A percentile compares a stretch with the other conserved stretches of the same genome.
These are phyloP conservation scores for Hyparrhenia diplandra DNA, from an alignment of 176 grass and related monocot species.

Conservation along the genomic window DNA sequence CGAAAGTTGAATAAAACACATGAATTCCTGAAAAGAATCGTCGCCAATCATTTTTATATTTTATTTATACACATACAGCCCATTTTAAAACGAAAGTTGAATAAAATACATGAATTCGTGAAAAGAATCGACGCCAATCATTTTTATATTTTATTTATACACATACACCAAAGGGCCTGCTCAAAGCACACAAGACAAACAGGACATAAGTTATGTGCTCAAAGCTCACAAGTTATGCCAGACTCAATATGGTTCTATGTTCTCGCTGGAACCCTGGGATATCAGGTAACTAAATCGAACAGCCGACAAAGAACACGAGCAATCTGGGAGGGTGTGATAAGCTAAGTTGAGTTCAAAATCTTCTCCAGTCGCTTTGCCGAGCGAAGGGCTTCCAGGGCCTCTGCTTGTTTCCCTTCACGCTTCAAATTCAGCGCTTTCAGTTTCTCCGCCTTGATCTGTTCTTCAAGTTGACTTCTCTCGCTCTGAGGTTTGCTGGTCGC, in stretches of 20 bases:
- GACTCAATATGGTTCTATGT: not conserved
- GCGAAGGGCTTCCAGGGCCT: conserved; percentile 81
- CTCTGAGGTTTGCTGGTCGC: conserved; percentile 22
- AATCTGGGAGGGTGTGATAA: conserved; percentile 17
- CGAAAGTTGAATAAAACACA: not conserved
- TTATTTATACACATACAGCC: conserved; percentile 16
- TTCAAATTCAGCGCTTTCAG: conserved; percentile 77
- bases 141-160: conserved; percentile 25
- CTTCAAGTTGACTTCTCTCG: conserved; percentile 67
- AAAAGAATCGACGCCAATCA: not conserved
- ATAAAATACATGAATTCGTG: not conserved
- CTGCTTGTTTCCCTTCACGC: conserved; percentile 68
- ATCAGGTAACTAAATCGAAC: not conserved
- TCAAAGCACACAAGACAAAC: conserved; percentile 12
- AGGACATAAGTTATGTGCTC: not conserved
- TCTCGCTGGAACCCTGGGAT: not conserved
- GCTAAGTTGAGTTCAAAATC: conserved; percentile 54
- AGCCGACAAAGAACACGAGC: not conserved
- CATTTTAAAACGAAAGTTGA: not conserved
- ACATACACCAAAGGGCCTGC: not conserved
- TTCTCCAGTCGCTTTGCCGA: conserved; percentile 77
- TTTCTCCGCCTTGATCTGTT: conserved; percentile 84
- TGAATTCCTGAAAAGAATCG: conserved; percentile 3
- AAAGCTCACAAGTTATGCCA: conserved; percentile 25
- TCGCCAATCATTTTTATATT: not conserved